phyloP scores from a whole-genome alignment of 164 flowering plant genomes.

The Dillenia suffruticosa region DNA sequence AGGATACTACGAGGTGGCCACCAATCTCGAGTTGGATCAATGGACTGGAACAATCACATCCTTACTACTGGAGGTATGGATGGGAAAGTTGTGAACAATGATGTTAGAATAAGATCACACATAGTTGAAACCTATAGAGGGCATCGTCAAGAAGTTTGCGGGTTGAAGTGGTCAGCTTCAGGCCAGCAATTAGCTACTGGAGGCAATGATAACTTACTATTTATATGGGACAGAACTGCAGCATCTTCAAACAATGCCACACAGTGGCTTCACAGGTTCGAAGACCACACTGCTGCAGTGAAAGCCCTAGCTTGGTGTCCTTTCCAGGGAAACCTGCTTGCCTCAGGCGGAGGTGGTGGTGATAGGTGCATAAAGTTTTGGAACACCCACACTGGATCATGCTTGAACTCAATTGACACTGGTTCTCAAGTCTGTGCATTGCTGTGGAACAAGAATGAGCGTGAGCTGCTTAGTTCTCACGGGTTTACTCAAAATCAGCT shows the following conservation, averaged over 20 bases:
- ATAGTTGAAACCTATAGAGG: conserved; percentile 51
- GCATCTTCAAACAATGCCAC: conserved; percentile 38
- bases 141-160: conserved; percentile 61
- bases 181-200: conserved; percentile 67
- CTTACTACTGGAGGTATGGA: conserved; percentile 63
- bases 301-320: conserved; percentile 78
- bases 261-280: conserved; percentile 59
- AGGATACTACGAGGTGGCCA: conserved; percentile 54
- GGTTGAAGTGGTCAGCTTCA: conserved; percentile 62
- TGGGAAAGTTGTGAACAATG: conserved; percentile 48
- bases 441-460: conserved; percentile 57
- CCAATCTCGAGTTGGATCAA: conserved; percentile 43
- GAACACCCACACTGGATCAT: conserved; percentile 64
- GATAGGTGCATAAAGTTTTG: conserved; percentile 64
- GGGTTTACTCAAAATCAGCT: conserved; percentile 62
- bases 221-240: conserved; percentile 49
- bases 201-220: conserved; percentile 64
- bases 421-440: conserved; percentile 67
- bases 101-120: conserved; percentile 51
- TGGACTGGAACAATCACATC: conserved; percentile 61
- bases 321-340: conserved; percentile 54
- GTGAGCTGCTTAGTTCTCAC: conserved; percentile 61
- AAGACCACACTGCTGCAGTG: conserved; percentile 64
- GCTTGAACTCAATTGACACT: conserved; percentile 62
- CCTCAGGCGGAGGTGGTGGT: conserved; percentile 60